Base-by-base conservation (phyloP, 495 filamentous ascomycete species). In the Talaromyces ruber region DNA sequence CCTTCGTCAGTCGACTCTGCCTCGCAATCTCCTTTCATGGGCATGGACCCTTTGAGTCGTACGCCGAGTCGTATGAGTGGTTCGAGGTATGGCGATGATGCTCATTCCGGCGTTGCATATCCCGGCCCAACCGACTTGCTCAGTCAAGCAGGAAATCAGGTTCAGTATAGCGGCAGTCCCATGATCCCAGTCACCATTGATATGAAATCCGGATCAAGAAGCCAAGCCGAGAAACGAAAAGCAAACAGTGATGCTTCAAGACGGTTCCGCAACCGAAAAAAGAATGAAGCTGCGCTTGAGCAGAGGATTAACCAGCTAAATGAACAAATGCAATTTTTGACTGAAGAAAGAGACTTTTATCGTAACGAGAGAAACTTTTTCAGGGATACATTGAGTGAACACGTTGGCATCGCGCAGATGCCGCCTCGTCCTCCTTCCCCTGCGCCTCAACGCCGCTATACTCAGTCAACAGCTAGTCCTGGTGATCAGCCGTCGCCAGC, bases 181-280 rank as follows among this genome's bases (percentile, higher is more conserved):
- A 73, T 82, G 71, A 88, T 93, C 61, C 85, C 86, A 59, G 84
- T 91, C 62, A 78, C 73, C 12, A 47, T 79, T 30, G 84, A 95
- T 68, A 81, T 89, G 65, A 90, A 92, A 64, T 86, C 88, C 64
- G 93, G 87, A 22, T 96, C 90, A 62, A 91, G 88, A 64, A 86
- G 86, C 65, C 88, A 91, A 66, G 91, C 95, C 64, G 91, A 96
- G 76, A 98, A 97, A 74, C 81, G 91, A 57, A 90, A 91, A 75
- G 88, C 92, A 45, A 98, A 98, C 70, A 96, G 95, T 57, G 91
- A 90, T 51, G 94, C 94, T 7, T 97, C 92, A 45, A 86, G 92
- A 62, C 79, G 94, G 47, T 97, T 98, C 67, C 86, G 94, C 60
- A 86, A 89, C 69, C 82, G 93, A 58, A 98, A 97, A 72, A 88